Evolutionary conservation across 768 basidiomycete genomes (phyloP).

Genomic region (Galerina sulciceps): DNA sequence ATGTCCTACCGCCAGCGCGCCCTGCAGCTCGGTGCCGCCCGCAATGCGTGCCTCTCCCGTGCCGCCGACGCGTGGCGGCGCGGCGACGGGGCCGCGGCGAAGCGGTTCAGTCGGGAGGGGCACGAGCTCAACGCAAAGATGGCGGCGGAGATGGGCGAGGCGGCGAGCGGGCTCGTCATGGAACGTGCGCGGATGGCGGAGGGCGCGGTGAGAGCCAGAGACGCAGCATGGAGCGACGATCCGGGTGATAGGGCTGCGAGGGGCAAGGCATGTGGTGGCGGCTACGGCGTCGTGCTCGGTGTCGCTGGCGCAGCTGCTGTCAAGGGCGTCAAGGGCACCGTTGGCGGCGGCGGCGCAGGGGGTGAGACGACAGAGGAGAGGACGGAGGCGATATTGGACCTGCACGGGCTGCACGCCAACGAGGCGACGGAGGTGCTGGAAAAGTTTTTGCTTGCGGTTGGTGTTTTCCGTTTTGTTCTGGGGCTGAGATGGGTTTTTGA

Average conservation of each 20-base stretch:
- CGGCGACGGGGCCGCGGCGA: constrained; percentile 95
- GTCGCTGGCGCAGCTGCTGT: constrained; percentile 61
- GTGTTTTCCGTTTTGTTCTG: constrained; percentile 34
- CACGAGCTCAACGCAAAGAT: constrained; percentile 94
- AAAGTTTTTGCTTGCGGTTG: constrained; percentile 83
- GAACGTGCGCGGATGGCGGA: constrained; percentile 81
- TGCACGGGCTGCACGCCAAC: constrained; percentile 92
- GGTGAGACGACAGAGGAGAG: constrained; percentile 81
- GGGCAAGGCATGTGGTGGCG: constrained; percentile 79
- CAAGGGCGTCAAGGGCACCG: background rate
- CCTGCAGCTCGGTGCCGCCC: constrained; percentile 88
- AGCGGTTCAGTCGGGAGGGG: constrained; percentile 92
- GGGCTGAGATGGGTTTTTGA: background rate
- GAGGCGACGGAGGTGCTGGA: constrained; percentile 93
- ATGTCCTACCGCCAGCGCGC: constrained; percentile 88
- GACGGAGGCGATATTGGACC: constrained; percentile 83
- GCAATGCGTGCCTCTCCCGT: constrained; percentile 92
- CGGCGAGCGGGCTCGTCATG: constrained; percentile 82
- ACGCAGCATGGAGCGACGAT: constrained; percentile 83
- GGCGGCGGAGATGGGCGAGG: constrained; percentile 81
- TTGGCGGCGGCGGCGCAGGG: constrained; percentile 26
- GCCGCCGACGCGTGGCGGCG: constrained; percentile 97
- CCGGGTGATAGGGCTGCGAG: constrained; percentile 73
- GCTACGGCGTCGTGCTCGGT: constrained; percentile 88
- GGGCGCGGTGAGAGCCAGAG: constrained; percentile 73